These are phyloP conservation scores for Yamadazyma akitaensis DNA, from an alignment of 805 yeast genomes.

Conservation along the genomic window DNA sequence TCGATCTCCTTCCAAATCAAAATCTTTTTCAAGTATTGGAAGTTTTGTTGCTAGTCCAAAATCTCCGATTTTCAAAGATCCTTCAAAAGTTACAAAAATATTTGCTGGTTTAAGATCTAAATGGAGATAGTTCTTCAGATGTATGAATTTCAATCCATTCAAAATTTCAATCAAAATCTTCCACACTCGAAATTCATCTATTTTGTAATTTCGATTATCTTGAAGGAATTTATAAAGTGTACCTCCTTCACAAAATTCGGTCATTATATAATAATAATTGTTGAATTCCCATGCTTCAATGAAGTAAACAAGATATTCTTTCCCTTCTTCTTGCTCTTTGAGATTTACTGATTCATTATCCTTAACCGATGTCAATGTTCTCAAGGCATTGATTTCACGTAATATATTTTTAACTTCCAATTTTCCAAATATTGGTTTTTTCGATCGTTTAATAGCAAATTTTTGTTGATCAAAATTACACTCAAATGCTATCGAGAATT, in stretches of 20 bases:
- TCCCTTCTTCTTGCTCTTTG: conserved; percentile 54
- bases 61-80: conserved; percentile 90
- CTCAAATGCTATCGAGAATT: conserved; percentile 84
- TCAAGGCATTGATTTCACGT: conserved; percentile 75
- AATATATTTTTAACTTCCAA: conserved; percentile 57
- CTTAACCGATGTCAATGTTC: conserved; percentile 39
- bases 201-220: conserved; percentile 67
- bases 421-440: conserved; percentile 51
- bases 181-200: conserved; percentile 98
- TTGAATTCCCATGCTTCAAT: conserved; percentile 84
- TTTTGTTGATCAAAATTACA: conserved; percentile 64
- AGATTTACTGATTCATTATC: conserved; percentile 30
- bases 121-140: conserved; percentile 70
- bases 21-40: conserved; percentile 61
- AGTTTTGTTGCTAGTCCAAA: conserved; percentile 88
- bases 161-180: conserved; percentile 84
- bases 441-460: conserved; percentile 87
- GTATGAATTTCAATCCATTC: conserved; percentile 77
- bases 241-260: conserved; percentile 94
- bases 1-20: conserved; percentile 95
- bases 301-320: conserved; percentile 73
- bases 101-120: conserved; percentile 95
- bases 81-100: conserved; percentile 91
- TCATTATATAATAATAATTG: conserved; percentile 81
- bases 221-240: conserved; percentile 76